Evolutionary conservation across 2,329 filamentous ascomycete genomes (phyloP).

Genomic region (Aaosphaeria pasadenensis): DNA sequence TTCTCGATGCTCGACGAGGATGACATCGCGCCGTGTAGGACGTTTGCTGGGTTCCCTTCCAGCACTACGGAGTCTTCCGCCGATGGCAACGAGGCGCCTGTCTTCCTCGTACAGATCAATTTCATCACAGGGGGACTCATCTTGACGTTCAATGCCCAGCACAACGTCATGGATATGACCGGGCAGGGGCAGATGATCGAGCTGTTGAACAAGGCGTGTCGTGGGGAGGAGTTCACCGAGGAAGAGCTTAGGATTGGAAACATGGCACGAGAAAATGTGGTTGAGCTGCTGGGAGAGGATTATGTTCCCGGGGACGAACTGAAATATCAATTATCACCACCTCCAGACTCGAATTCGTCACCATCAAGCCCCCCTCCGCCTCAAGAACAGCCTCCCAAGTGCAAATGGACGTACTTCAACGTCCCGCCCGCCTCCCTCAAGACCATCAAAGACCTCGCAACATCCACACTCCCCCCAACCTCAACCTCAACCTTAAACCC

Average conservation of each 20-base stretch:
- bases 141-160: conserved; percentile 49
- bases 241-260: conserved; percentile 48
- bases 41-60: conserved; percentile 29
- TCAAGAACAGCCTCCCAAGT: conserved; percentile 10
- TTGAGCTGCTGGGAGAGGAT: conserved; percentile 40
- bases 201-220: conserved; percentile 51
- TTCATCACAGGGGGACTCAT: conserved; percentile 51
- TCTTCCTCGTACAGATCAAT: conserved; percentile 49
- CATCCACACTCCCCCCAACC: conserved; percentile 9
- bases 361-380: background rate
- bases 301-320: conserved; percentile 37
- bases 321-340: conserved; percentile 28
- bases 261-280: conserved; percentile 31
- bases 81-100: conserved; percentile 20
- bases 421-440: conserved; percentile 40
- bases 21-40: conserved; percentile 37
- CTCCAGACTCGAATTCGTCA: background rate
- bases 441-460: conserved; percentile 42
- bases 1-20: conserved; percentile 49
- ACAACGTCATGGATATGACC: conserved; percentile 51
- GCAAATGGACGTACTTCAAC: conserved; percentile 46
- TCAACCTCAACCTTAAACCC: background rate
- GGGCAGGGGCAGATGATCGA: conserved; percentile 48
- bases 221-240: conserved; percentile 42
- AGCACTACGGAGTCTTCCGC: conserved; percentile 10